phyloP scores from a whole-genome alignment of 225 moss, liverwort and hornwort genomes.

The Physcomitrellopsis africana region DNA sequence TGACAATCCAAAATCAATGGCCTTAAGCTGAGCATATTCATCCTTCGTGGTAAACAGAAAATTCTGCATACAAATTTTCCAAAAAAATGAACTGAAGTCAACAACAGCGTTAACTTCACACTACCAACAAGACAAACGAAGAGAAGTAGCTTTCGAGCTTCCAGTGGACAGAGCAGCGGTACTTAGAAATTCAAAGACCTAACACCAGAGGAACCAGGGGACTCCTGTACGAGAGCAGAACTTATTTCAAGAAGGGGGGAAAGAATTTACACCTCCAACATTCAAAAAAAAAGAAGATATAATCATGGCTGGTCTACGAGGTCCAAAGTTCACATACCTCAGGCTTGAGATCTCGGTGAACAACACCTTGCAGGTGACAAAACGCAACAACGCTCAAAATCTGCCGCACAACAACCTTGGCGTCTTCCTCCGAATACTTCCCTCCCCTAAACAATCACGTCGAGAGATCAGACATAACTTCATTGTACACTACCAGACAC shows the following conservation, averaged over 20 bases:
- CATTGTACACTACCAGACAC: neutral
- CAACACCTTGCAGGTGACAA: slow-evolving; percentile 97
- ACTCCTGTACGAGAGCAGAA: neutral
- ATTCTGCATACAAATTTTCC: slow-evolving; percentile 55
- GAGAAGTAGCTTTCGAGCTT: neutral
- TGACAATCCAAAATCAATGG: slow-evolving; percentile 94
- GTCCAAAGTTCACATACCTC: slow-evolving; percentile 57
- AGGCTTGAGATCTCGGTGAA: slow-evolving; percentile 96
- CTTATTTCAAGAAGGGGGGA: too few species aligned
- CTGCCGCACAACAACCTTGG: slow-evolving; percentile 92
- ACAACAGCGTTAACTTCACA: neutral
- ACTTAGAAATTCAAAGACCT: neutral
- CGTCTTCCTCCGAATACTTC: slow-evolving; percentile 88
- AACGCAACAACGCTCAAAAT: slow-evolving; percentile 95
- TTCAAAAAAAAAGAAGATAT: neutral
- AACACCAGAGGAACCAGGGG: neutral
- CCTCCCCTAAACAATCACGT: slow-evolving; percentile 67
- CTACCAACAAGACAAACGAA: neutral
- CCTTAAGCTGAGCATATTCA: slow-evolving; percentile 87
- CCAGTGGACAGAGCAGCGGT: too few species aligned
- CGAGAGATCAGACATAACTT: slow-evolving; percentile 13
- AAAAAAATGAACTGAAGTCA: neutral
- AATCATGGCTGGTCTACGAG: neutral
- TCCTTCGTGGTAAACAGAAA: slow-evolving; percentile 94
- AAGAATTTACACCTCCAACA: too few species aligned